These are phyloP conservation scores for Echeveria elegans DNA, from an alignment of 164 flowering plant genomes.

Conservation along the genomic window DNA sequence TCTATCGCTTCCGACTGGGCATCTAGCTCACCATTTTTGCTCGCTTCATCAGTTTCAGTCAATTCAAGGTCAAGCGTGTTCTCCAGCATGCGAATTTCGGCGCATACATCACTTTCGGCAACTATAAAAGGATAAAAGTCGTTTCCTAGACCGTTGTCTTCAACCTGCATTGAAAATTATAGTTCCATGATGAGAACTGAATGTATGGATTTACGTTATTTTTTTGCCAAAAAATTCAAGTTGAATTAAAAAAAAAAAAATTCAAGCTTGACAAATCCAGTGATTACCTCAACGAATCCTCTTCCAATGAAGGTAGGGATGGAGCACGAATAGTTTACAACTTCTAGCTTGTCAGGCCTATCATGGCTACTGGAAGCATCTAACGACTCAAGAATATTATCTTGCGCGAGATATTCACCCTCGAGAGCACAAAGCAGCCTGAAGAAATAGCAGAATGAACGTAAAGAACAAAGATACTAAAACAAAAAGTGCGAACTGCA, in stretches of 20 bases:
- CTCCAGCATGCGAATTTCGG: constrained; percentile 44
- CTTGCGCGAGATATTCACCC: constrained; percentile 35
- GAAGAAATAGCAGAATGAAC: neutral
- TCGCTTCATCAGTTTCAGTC: constrained; percentile 15
- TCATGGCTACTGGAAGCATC: constrained; percentile 15
- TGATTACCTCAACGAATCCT: constrained; percentile 48
- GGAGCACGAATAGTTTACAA: constrained; percentile 27
- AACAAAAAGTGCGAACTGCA: neutral
- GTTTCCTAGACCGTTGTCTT: constrained; percentile 38
- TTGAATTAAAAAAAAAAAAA: no score
- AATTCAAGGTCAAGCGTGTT: constrained; percentile 17
- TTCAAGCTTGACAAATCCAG: no score
- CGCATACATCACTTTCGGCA: constrained; percentile 49
- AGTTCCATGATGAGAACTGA: neutral
- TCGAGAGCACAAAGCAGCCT: constrained; percentile 50
- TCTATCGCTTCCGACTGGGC: constrained; percentile 30
- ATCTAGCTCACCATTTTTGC: constrained; percentile 13
- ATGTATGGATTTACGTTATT: no score
- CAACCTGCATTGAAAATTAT: constrained; percentile 27
- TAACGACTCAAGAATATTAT: constrained; percentile 14
- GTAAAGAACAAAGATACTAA: neutral
- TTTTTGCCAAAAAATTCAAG: neutral
- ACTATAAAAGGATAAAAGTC: constrained; percentile 47
- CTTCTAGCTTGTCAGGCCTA: constrained; percentile 28
- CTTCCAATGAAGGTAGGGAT: constrained; percentile 33